These are phyloP conservation scores for Balansia obtecta DNA, from an alignment of 2,329 filamentous ascomycete species.

Conservation along the genomic window DNA sequence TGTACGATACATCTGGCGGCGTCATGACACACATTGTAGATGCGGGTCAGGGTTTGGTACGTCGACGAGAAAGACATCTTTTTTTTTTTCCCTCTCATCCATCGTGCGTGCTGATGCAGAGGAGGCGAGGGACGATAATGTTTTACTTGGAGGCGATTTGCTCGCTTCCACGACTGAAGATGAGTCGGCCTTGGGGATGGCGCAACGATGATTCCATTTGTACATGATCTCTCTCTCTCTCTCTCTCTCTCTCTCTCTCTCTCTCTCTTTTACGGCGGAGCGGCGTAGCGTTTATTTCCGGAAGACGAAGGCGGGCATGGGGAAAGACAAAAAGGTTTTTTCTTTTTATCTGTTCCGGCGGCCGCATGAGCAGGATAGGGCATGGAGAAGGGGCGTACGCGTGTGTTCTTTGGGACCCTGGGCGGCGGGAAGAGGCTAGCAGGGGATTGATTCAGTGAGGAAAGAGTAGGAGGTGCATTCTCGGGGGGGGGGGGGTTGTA, in stretches of 20 bases:
- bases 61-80: background rate
- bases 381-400: background rate
- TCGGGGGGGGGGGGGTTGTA: no score
- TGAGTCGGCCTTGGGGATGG: background rate
- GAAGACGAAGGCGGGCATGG: background rate
- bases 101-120: background rate
- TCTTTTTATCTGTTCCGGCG: no score
- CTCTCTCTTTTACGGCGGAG: background rate
- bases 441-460: background rate
- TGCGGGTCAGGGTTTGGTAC: background rate
- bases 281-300: background rate
- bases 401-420: background rate
- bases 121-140: background rate
- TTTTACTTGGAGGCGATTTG: background rate
- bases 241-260: no score
- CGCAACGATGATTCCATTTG: background rate
- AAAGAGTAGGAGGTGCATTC: background rate
- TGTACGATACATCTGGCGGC: constrained; percentile 2
- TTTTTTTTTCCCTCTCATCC: background rate
- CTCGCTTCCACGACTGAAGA: background rate
- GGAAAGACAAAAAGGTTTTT: background rate
- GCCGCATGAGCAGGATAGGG: background rate
- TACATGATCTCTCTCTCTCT: background rate
- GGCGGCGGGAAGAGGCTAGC: background rate
- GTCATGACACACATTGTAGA: no score